Conservation (phyloP, 108 stramenopile genomes). For the Asterionellopsis glacialis region DNA sequence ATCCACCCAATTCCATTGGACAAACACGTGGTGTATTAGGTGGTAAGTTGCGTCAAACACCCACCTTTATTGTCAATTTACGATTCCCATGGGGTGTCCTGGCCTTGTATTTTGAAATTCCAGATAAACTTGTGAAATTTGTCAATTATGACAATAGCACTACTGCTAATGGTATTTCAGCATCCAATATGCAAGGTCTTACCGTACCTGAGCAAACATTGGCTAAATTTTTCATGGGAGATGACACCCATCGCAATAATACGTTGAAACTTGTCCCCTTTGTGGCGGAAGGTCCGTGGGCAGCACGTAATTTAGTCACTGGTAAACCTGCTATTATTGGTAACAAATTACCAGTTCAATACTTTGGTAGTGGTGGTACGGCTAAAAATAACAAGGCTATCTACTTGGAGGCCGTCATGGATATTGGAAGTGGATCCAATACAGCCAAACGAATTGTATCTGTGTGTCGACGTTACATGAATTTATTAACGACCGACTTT, state of each 20-base stretch:
- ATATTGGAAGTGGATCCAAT: constrained; percentile 62
- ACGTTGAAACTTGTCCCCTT: constrained; percentile 72
- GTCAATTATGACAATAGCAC: constrained; percentile 24
- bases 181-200: constrained; percentile 22
- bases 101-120: constrained; percentile 80
- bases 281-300: constrained; percentile 85
- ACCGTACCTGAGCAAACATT: constrained; percentile 34
- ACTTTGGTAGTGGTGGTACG: too few species aligned
- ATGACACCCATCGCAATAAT: constrained; percentile 59
- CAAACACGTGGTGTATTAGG: constrained; percentile 38
- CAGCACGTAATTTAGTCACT: constrained; percentile 74
- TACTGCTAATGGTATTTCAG: not conserved
- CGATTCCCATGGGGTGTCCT: constrained; percentile 86
- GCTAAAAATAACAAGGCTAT: constrained; percentile 27
- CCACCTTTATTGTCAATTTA: constrained; percentile 87
- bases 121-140: constrained; percentile 62
- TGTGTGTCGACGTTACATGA: constrained; percentile 74
- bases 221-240: constrained; percentile 56
- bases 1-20: constrained; percentile 41
- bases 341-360: constrained; percentile 60
- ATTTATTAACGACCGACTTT: constrained; percentile 75
- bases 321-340: constrained; percentile 87
- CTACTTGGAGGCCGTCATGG: constrained; percentile 73
- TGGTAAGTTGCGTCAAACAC: constrained; percentile 60
- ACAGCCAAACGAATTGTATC: constrained; percentile 65